A percentile compares a stretch with the other conserved stretches of the same genome.
Evolutionary conservation across 495 filamentous ascomycete genomes (phyloP).

Genomic region (Daldinia decipiens): DNA sequence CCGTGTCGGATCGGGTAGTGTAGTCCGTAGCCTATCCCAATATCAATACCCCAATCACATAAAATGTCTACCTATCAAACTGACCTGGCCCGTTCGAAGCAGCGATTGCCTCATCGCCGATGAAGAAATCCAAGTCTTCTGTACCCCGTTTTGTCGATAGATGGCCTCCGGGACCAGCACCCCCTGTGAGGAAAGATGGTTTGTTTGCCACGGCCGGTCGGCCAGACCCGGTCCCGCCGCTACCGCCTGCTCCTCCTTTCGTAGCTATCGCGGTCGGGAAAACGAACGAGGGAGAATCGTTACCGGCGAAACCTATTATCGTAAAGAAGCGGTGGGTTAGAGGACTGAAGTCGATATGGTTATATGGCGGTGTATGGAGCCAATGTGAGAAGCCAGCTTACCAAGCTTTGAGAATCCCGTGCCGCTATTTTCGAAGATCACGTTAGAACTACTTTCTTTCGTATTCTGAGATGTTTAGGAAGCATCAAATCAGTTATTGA

Average conservation of each 20-base stretch:
- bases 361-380: conserved; percentile 17
- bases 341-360: conserved; percentile 12
- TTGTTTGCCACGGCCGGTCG: conserved; percentile 92
- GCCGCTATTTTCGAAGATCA: conserved; percentile 68
- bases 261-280: conserved; percentile 99
- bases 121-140: conserved; percentile 98
- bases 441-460: conserved; percentile 43
- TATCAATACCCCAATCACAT: conserved; percentile 33
- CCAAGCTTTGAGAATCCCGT: conserved; percentile 99
- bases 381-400: conserved; percentile 53
- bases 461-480: conserved; percentile 12
- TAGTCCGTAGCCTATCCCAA: conserved; percentile 79
- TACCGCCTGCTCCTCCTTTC: conserved; percentile 76
- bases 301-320: conserved; percentile 90
- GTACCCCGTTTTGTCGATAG: conserved; percentile 93
- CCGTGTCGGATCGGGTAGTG: conserved; percentile 98
- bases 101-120: conserved; percentile 92
- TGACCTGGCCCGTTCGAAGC: conserved; percentile 83
- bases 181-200: conserved; percentile 92
- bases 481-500: conserved; percentile 15
- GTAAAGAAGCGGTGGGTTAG: conserved; percentile 43
- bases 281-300: conserved; percentile 98
- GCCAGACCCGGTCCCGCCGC: conserved; percentile 80
- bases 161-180: conserved; percentile 81
- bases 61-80: conserved; percentile 25